Conservation (phyloP, 1,284 basidiomycete species). For the Malassezia caprae region DNA sequence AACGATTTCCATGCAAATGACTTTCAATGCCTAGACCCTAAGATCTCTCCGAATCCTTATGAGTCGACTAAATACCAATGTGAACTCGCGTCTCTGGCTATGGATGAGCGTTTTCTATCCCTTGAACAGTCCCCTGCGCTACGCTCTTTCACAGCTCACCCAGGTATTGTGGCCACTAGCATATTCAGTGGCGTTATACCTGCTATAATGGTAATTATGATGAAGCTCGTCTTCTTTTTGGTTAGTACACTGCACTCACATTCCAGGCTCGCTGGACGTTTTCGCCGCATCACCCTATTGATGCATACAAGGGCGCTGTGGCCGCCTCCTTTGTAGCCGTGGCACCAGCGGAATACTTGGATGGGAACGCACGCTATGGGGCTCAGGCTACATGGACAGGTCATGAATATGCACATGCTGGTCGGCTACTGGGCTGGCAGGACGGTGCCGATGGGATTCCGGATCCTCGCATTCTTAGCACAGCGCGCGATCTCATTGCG, state of each 20-base stretch:
- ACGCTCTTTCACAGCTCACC: conserved; percentile 40
- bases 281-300: conserved; percentile 44
- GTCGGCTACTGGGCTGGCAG: conserved; percentile 33
- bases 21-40: conserved; percentile 36
- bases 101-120: conserved; percentile 35
- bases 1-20: conserved; percentile 39
- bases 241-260: conserved; percentile 9
- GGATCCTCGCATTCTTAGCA: conserved; percentile 1
- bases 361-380: conserved; percentile 38
- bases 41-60: conserved; percentile 34
- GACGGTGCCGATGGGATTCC: conserved; percentile 11
- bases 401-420: conserved; percentile 37
- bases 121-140: conserved; percentile 26
- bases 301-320: conserved; percentile 43
- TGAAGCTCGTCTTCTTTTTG: conserved; percentile 39
- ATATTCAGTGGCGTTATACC: conserved; percentile 45
- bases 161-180: conserved; percentile 46
- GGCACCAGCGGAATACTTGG: conserved; percentile 25
- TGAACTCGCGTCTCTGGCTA: conserved; percentile 41
- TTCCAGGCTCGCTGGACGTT: conserved; percentile 33
- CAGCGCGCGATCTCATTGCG: conserved; percentile 15
- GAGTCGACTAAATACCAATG: conserved; percentile 48
- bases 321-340: conserved; percentile 37
- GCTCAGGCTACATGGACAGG: conserved; percentile 34
- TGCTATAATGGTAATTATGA: conserved; percentile 26